phyloP scores from a whole-genome alignment of 2,329 filamentous ascomycete species.

The Aspergillus eucalypticola region DNA sequence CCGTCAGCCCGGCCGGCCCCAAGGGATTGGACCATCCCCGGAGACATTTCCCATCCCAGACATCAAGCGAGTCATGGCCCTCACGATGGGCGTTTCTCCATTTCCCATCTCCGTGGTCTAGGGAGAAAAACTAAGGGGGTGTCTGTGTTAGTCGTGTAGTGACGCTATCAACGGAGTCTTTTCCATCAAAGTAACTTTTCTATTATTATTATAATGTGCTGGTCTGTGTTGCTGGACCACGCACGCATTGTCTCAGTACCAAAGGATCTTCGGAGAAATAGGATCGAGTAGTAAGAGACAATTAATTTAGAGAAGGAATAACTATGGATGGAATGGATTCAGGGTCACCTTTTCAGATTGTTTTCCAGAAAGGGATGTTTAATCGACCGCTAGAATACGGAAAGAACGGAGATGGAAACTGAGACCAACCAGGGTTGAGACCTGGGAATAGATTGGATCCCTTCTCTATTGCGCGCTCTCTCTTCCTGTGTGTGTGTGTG shows the following conservation, averaged over 20 bases:
- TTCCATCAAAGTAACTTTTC: neutral
- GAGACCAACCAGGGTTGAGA: conserved; percentile 9
- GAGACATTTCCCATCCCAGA: conserved; percentile 23
- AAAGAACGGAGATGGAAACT: conserved; percentile 5
- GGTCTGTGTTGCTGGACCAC: neutral
- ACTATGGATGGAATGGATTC: neutral
- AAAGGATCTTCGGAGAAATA: neutral
- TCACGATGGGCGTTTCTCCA: neutral
- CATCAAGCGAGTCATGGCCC: conserved; percentile 3
- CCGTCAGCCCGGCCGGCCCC: conserved; percentile 18
- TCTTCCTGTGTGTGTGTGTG: too few relatives aligned
- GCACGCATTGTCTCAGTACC: neutral
- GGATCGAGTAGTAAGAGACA: neutral
- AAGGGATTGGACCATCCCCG: conserved; percentile 23
- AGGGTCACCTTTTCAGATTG: neutral
- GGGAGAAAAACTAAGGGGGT: too few relatives aligned
- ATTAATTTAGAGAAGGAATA: neutral
- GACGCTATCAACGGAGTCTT: neutral
- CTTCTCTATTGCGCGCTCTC: neutral
- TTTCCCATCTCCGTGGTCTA: too few relatives aligned
- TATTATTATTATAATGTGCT: neutral
- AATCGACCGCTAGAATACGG: conserved; percentile 5
- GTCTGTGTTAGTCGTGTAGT: too few relatives aligned
- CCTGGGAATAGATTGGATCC: neutral
- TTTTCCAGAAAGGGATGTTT: neutral